Evolutionary conservation across 148 eudicot species (phyloP).

Genomic region (Rhododendron williamsianum): DNA sequence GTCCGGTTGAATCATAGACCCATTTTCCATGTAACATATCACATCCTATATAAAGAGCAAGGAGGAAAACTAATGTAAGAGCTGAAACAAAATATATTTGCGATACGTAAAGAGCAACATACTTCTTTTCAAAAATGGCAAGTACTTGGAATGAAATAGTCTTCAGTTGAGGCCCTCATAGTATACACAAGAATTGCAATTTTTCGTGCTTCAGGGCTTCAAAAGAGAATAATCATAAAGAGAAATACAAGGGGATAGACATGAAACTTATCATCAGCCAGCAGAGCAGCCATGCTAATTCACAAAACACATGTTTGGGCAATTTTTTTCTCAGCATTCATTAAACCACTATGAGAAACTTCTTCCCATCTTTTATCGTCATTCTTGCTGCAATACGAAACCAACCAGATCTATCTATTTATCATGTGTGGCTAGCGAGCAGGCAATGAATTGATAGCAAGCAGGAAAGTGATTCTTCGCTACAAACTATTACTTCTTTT

Average conservation of each 20-base stretch:
- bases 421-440: too few relatives aligned
- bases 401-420: not conserved
- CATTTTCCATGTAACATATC: conserved; percentile 87
- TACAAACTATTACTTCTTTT: not conserved
- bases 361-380: not conserved
- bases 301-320: not conserved
- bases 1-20: conserved; percentile 66
- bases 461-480: not conserved
- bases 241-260: not conserved
- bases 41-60: conserved; percentile 43
- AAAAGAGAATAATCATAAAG: not conserved
- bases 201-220: not conserved
- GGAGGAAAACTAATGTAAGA: conserved; percentile 6
- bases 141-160: not conserved
- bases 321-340: not conserved
- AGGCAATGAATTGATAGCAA: not conserved
- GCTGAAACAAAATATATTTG: not conserved
- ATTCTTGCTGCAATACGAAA: not conserved
- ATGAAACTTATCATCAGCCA: not conserved
- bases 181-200: not conserved
- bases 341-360: not conserved
- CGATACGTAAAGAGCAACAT: not conserved
- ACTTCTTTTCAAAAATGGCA: not conserved
- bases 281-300: not conserved
- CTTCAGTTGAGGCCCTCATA: not conserved